A percentile compares a stretch with the other conserved stretches of the same genome.
Conservation (phyloP, 139 green algal genomes). For the Gonium pectorale region DNA sequence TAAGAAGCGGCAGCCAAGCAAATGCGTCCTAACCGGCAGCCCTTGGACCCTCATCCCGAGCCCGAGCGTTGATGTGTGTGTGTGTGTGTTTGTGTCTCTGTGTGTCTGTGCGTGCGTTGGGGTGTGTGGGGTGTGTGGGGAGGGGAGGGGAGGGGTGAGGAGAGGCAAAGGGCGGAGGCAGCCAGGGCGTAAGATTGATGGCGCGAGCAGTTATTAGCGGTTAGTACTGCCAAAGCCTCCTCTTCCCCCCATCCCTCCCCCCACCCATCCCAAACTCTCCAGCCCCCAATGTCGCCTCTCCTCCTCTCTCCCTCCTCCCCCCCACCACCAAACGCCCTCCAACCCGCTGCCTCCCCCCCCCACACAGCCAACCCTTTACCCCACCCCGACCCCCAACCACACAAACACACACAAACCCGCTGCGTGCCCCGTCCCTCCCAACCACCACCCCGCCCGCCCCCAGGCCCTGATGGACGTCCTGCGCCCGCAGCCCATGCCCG, state of each 20-base stretch:
- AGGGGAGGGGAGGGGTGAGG: no score
- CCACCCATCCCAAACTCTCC: not conserved
- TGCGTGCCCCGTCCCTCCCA: not conserved
- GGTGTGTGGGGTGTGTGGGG: no score
- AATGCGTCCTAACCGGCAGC: no score
- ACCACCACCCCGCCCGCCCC: not conserved
- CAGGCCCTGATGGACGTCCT: conserved; percentile 23
- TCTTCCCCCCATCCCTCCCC: no score
- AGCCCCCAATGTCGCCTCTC: not conserved
- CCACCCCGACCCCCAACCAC: not conserved
- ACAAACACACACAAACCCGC: not conserved
- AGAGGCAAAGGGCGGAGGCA: no score
- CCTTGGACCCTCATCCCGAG: no score
- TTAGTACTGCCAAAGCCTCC: no score
- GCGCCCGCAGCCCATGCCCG: not conserved
- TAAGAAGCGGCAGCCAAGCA: no score
- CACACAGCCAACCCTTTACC: not conserved
- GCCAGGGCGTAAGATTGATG: no score
- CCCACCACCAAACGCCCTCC: not conserved
- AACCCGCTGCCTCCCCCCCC: not conserved
- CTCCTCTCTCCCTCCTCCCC: not conserved
- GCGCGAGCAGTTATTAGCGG: no score
- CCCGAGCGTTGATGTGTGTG: no score
- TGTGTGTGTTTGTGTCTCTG: not conserved
- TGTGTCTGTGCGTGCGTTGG: no score